phyloP scores from a whole-genome alignment of 2,329 filamentous ascomycete genomes.

The Neodidymelliopsis sp. region DNA sequence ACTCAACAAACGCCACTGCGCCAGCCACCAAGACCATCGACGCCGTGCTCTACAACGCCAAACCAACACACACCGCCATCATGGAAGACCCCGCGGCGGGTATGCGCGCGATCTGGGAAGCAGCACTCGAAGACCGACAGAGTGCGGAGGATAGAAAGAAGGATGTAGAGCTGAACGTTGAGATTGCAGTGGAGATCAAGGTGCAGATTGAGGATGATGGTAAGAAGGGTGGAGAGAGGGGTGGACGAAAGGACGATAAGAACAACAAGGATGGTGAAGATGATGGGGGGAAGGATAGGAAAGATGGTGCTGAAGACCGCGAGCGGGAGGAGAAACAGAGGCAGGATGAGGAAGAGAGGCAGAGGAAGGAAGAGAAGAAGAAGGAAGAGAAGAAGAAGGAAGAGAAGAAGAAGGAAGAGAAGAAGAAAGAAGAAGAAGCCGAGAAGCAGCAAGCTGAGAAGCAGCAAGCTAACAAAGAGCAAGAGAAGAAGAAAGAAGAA shows the following conservation, averaged over 20 bases:
- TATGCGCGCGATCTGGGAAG: constrained; percentile 3
- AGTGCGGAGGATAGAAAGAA: neutral
- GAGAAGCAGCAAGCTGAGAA: neutral
- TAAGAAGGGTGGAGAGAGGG: constrained; percentile 8
- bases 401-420: neutral
- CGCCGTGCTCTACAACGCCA: constrained; percentile 7
- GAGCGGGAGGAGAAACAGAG: neutral
- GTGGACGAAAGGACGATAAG: neutral
- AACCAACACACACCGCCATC: neutral
- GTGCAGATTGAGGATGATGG: constrained; percentile 12
- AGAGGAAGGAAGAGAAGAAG: neutral
- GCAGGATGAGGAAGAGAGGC: neutral
- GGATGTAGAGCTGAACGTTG: constrained; percentile 1
- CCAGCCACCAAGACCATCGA: neutral
- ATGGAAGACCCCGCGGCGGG: constrained; percentile 1
- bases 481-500: constrained; percentile 11
- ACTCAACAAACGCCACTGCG: neutral
- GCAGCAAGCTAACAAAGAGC: neutral
- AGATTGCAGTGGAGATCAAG: constrained; percentile 8
- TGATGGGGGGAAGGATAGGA: neutral
- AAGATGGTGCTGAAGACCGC: too few relatives aligned
- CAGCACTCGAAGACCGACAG: neutral
- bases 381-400: neutral
- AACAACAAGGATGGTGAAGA: neutral
- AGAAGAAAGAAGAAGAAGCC: neutral